A percentile compares a stretch with the other conserved stretches of the same genome.
These are phyloP conservation scores for Kwoniella heveanensis DNA, from an alignment of 768 basidiomycete species.

Conservation along the genomic window DNA sequence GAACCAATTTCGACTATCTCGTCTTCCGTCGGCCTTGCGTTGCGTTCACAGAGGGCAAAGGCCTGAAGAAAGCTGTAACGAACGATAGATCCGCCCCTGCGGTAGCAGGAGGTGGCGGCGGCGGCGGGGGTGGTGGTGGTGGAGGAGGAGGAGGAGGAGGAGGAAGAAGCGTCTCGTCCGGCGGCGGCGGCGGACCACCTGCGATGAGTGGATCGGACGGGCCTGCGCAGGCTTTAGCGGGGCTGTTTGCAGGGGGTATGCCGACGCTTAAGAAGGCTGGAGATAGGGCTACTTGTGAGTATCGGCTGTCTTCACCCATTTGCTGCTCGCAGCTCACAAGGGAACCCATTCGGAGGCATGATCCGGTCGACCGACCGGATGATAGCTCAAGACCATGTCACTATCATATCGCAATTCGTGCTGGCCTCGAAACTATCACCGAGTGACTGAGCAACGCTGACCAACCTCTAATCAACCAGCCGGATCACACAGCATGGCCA, in stretches of 20 bases:
- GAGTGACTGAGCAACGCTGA: background rate
- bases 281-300: slow-evolving; percentile 54
- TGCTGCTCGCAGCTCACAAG: too few relatives aligned
- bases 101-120: slow-evolving; percentile 34
- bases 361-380: too few relatives aligned
- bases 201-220: slow-evolving; percentile 56
- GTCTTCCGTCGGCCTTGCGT: too few relatives aligned
- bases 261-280: slow-evolving; percentile 86
- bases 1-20: too few relatives aligned
- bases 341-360: too few relatives aligned
- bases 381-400: too few relatives aligned
- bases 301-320: slow-evolving; percentile 17
- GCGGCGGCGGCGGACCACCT: slow-evolving; percentile 46
- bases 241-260: slow-evolving; percentile 86
- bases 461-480: slow-evolving; percentile 57
- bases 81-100: slow-evolving; percentile 62
- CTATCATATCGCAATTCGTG: too few relatives aligned
- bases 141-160: slow-evolving; percentile 51
- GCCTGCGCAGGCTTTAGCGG: slow-evolving; percentile 77
- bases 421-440: too few relatives aligned
- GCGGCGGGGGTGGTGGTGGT: slow-evolving; percentile 58
- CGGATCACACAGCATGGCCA: slow-evolving; percentile 62
- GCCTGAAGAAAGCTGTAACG: slow-evolving; percentile 77
- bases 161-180: slow-evolving; percentile 20
- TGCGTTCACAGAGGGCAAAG: slow-evolving; percentile 66